Conservation (phyloP, 768 basidiomycete genomes). For the Rhizopogon salebrosus region DNA sequence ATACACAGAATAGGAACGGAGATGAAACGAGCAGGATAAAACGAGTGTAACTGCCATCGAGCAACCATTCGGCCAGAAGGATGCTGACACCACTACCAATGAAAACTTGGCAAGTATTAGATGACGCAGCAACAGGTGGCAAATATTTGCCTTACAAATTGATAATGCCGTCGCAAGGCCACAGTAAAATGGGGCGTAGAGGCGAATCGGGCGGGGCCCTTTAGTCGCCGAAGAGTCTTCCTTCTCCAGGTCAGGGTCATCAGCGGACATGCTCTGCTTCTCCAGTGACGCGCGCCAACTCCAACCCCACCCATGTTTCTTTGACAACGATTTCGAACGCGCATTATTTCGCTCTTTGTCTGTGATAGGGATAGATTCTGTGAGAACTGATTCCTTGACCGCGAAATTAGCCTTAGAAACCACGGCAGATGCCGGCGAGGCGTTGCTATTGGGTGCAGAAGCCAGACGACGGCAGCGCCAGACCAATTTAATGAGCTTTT, state of each 20-base stretch:
- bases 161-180: conserved; percentile 62
- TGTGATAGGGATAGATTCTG: conserved; percentile 17
- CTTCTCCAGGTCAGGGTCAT: conserved; percentile 50
- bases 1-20: conserved; percentile 73
- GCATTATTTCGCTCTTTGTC: conserved; percentile 8
- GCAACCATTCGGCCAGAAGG: conserved; percentile 60
- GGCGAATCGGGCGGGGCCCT: conserved; percentile 43
- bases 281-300: conserved; percentile 39
- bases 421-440: conserved; percentile 37
- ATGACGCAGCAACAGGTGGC: conserved; percentile 1
- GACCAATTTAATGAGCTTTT: conserved; percentile 75
- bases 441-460: conserved; percentile 5
- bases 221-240: conserved; percentile 24
- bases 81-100: conserved; percentile 54
- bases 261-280: conserved; percentile 8
- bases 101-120: conserved; percentile 49
- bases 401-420: conserved; percentile 50
- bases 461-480: conserved; percentile 47
- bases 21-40: conserved; percentile 60
- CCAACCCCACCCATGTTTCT: conserved; percentile 26
- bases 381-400: conserved; percentile 29
- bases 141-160: conserved; percentile 42
- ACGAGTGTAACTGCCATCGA: conserved; percentile 56
- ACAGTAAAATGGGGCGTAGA: conserved; percentile 70
- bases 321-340: background rate